Conservation (phyloP, 805 yeast species). For the Myxozyma udenii region DNA sequence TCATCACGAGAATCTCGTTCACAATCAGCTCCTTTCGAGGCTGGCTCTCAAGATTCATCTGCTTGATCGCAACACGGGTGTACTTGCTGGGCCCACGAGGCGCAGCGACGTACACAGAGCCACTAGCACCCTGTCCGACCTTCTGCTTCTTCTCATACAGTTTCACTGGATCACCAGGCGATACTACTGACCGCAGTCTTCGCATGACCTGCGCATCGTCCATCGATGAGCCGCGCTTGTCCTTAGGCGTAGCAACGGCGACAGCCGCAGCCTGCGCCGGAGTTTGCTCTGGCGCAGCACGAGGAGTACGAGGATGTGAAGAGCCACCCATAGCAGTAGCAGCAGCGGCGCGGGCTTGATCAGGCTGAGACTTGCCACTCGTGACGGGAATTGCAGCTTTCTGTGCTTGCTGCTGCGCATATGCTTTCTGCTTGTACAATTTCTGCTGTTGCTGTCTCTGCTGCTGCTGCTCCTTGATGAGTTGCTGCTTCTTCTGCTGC, state of each 20-base stretch:
- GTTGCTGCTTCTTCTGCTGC: slow-evolving; percentile 18
- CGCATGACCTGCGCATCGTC: slow-evolving; percentile 69
- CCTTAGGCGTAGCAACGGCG: slow-evolving; percentile 18
- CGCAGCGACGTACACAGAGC: slow-evolving; percentile 66
- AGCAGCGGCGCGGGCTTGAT: slow-evolving; percentile 14
- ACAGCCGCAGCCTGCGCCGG: slow-evolving; percentile 28
- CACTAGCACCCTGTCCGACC: slow-evolving; percentile 95
- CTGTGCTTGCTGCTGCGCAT: slow-evolving; percentile 15
- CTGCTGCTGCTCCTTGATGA: slow-evolving; percentile 19
- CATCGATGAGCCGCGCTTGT: slow-evolving; percentile 46
- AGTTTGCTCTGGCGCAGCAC: slow-evolving; percentile 29
- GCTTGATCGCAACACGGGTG: slow-evolving; percentile 84
- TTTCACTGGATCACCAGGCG: slow-evolving; percentile 77
- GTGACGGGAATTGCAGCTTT: not conserved
- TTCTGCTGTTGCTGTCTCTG: slow-evolving; percentile 30
- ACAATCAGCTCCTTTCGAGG: slow-evolving; percentile 93
- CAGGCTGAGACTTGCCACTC: not conserved
- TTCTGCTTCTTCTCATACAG: slow-evolving; percentile 54
- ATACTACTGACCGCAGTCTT: slow-evolving; percentile 70
- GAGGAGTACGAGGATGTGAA: slow-evolving; percentile 6
- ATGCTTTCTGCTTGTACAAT: slow-evolving; percentile 14
- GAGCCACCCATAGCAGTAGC: slow-evolving; percentile 3
- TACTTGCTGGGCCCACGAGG: slow-evolving; percentile 13
- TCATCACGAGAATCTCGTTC: slow-evolving; percentile 95
- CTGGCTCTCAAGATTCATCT: slow-evolving; percentile 87